These are phyloP conservation scores for Cydonia oblonga DNA, from an alignment of 331 rosid genomes.

Conservation along the genomic window DNA sequence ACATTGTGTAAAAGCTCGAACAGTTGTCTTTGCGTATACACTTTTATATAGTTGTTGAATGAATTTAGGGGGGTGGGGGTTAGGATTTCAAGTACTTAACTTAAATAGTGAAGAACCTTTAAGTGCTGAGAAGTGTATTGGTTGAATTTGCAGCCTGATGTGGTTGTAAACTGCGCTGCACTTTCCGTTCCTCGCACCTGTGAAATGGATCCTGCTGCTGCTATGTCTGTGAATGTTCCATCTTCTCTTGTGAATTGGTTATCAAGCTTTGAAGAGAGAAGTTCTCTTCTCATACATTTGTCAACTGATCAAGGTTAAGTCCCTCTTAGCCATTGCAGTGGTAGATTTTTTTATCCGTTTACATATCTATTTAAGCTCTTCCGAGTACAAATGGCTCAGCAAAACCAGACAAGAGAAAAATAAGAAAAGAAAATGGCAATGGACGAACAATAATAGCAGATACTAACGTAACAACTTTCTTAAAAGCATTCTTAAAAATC, in stretches of 20 bases:
- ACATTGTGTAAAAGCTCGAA: background rate
- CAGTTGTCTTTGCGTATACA: background rate
- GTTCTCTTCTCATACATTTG: conserved; percentile 56
- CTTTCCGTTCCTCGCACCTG: conserved; percentile 78
- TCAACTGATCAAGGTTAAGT: conserved; percentile 87
- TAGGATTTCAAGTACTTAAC: background rate
- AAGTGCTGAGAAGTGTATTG: conserved; percentile 22
- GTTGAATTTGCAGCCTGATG: conserved; percentile 61
- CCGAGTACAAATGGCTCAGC: background rate
- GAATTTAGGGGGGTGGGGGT: too few species aligned
- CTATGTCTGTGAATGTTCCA: conserved; percentile 75
- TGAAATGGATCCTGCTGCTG: conserved; percentile 62
- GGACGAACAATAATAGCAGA: background rate
- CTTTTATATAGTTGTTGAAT: background rate
- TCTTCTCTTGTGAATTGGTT: conserved; percentile 68
- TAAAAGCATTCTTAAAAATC: background rate
- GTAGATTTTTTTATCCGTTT: too few species aligned
- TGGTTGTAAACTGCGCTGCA: conserved; percentile 84
- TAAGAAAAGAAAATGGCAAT: background rate
- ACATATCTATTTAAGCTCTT: background rate
- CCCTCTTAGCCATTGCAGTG: background rate
- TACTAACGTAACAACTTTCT: background rate
- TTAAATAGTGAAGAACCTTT: background rate
- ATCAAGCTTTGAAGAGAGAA: conserved; percentile 36
- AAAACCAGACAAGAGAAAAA: background rate